Conservation (phyloP, 164 flowering plant genomes). For the Sextonia rubra region DNA sequence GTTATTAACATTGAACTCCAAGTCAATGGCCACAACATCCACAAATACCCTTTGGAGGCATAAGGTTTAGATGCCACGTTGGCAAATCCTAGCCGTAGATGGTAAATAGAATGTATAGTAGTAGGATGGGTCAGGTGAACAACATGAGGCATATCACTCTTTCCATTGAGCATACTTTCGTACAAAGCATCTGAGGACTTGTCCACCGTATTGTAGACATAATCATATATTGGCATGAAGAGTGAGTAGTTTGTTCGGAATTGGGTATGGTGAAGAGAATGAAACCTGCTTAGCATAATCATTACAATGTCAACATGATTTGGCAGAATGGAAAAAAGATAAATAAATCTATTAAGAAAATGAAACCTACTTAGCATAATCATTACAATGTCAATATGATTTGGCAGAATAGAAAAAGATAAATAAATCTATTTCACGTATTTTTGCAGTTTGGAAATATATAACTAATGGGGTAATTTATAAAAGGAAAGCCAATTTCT, state of each 20-base stretch:
- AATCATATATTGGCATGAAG: slow-evolving; percentile 59
- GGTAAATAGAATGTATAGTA: slow-evolving; percentile 60
- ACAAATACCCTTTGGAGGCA: slow-evolving; percentile 49
- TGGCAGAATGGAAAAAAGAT: neutral
- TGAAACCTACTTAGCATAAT: slow-evolving; percentile 31
- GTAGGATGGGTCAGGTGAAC: slow-evolving; percentile 74
- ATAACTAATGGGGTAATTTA: no score
- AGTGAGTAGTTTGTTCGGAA: slow-evolving; percentile 49
- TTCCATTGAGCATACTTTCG: slow-evolving; percentile 32
- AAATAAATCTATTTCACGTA: no score
- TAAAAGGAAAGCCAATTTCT: no score
- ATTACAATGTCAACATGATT: neutral
- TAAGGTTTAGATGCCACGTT: slow-evolving; percentile 56
- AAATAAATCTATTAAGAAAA: slow-evolving; percentile 19
- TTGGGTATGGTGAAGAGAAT: slow-evolving; percentile 55
- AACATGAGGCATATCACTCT: slow-evolving; percentile 41
- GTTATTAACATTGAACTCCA: slow-evolving; percentile 34
- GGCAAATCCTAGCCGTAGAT: slow-evolving; percentile 56
- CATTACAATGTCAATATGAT: neutral
- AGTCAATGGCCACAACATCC: slow-evolving; percentile 64
- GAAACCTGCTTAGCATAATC: slow-evolving; percentile 27
- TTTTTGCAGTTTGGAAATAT: no score
- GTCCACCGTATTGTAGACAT: slow-evolving; percentile 60
- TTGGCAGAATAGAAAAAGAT: no score
- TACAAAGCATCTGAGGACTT: slow-evolving; percentile 43